Base-by-base conservation (phyloP, 768 basidiomycete species). In the Hericium alpestre region DNA sequence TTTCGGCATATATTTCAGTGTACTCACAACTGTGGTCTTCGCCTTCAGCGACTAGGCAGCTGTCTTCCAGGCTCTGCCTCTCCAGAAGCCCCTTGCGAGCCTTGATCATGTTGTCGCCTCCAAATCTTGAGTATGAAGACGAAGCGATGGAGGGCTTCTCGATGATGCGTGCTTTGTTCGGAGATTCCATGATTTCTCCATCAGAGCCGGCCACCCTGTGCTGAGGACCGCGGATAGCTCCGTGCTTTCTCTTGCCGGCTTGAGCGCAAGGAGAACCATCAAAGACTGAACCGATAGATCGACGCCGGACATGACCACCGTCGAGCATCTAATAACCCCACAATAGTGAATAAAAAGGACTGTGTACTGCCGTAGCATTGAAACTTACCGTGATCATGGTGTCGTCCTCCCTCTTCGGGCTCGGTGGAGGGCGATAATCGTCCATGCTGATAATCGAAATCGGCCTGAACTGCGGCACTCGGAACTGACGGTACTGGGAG, bases 361-460 rank as follows among this genome's bases (percentile, higher is more conserved):
- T 3, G 6, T 2, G 16, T 27, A 60, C 9, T 11, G 8, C n/a
- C 8, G 25, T 25, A 16, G 47, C 15, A 15, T 18, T 15, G 2
- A 38, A 20, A 71, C 83, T 65, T 67, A 88, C 86, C 40, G 79
- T 80, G 50, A 90, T 84, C 87, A 90, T 88, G 0, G 90, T 90
- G 61, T 90, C 88, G 58, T 89, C 86, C 25, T 90, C 87, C 60
- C 75, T 76, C 47, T 70, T 68, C 0, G 82, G 77, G 58, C 79
- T 80, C 43, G 81, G 77, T 18, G 58, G 43, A 15, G 10, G 13
- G 18, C 18, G 53, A 54, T 68, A 71, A 18, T 57, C 47, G 15
- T 63, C 70, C 38, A 79, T 70, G 63, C 86, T 90, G 54, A 82
- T 63, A 38, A 83, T 72, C 0, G 88, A 89, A 27, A 87, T 62